These are phyloP conservation scores for Candida railenensis DNA, from an alignment of 805 yeast species.

Conservation along the genomic window DNA sequence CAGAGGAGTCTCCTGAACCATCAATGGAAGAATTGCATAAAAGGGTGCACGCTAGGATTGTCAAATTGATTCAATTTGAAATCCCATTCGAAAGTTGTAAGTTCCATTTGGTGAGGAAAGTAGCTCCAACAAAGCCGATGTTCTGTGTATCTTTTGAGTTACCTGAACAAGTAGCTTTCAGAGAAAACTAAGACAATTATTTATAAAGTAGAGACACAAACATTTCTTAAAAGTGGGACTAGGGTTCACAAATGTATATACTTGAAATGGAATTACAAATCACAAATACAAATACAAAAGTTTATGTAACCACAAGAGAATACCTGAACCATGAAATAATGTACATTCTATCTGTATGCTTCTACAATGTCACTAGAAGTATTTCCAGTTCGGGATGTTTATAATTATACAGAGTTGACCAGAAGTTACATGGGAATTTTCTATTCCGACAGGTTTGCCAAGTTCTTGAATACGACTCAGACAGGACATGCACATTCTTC, in stretches of 20 bases:
- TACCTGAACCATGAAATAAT: too few species aligned
- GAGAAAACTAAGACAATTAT: not conserved
- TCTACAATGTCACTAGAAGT: not conserved
- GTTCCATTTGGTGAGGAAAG: conserved; percentile 88
- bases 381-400: conserved; percentile 3
- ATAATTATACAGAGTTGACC: conserved; percentile 26
- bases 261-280: too few species aligned
- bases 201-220: not conserved
- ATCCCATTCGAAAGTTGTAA: conserved; percentile 47
- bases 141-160: conserved; percentile 79
- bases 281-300: not conserved
- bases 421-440: conserved; percentile 28
- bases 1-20: conserved; percentile 67
- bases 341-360: too few species aligned
- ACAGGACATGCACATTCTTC: conserved; percentile 58
- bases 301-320: not conserved
- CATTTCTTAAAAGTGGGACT: too few species aligned
- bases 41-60: conserved; percentile 57
- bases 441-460: conserved; percentile 26
- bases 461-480: conserved; percentile 52
- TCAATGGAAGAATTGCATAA: conserved; percentile 60
- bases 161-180: conserved; percentile 66
- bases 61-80: conserved; percentile 44
- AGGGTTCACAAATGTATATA: too few species aligned
- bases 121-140: conserved; percentile 97